These are phyloP conservation scores for Cystofilobasidium macerans DNA, from an alignment of 768 basidiomycete species.

Conservation along the genomic window DNA sequence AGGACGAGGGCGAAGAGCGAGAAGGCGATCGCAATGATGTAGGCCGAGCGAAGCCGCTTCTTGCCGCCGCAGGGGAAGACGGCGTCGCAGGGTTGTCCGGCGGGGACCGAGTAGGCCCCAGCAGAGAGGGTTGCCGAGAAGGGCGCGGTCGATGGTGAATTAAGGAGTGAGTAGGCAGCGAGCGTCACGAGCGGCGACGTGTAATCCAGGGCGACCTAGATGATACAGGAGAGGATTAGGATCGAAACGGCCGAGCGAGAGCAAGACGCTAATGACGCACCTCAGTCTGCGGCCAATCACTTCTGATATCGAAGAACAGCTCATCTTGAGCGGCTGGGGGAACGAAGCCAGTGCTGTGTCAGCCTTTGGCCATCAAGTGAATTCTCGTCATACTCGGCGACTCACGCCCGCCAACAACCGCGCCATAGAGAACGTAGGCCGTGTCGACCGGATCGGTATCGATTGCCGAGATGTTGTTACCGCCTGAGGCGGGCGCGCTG, in stretches of 20 bases:
- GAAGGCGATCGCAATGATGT: slow-evolving; percentile 60
- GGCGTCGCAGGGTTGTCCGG: slow-evolving; percentile 65
- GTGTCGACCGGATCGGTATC: slow-evolving; percentile 61
- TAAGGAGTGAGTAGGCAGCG: slow-evolving; percentile 46
- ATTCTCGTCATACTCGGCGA: background rate
- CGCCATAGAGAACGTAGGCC: slow-evolving; percentile 72
- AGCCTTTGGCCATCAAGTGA: too few relatives aligned
- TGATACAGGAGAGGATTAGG: slow-evolving; percentile 5
- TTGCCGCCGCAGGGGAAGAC: slow-evolving; percentile 43
- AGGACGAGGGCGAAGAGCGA: slow-evolving; percentile 54
- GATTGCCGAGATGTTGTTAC: slow-evolving; percentile 55
- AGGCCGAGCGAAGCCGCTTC: slow-evolving; percentile 47
- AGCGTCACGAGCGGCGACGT: slow-evolving; percentile 82
- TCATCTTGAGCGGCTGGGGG: slow-evolving; percentile 50
- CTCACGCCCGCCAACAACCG: slow-evolving; percentile 65
- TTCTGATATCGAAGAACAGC: slow-evolving; percentile 70
- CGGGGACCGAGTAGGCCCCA: slow-evolving; percentile 32
- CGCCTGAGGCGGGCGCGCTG: slow-evolving; percentile 78
- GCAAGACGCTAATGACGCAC: slow-evolving; percentile 39
- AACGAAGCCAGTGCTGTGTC: too few relatives aligned
- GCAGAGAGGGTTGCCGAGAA: slow-evolving; percentile 59
- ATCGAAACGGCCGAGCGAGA: background rate
- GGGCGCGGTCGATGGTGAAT: slow-evolving; percentile 50
- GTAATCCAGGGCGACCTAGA: slow-evolving; percentile 69
- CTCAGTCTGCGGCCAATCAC: slow-evolving; percentile 83